Percentiles rank a stretch among this genome's conserved stretches.
Evolutionary conservation across 305 asterid genomes (phyloP).

Genomic region (Fraxinus nigra): DNA sequence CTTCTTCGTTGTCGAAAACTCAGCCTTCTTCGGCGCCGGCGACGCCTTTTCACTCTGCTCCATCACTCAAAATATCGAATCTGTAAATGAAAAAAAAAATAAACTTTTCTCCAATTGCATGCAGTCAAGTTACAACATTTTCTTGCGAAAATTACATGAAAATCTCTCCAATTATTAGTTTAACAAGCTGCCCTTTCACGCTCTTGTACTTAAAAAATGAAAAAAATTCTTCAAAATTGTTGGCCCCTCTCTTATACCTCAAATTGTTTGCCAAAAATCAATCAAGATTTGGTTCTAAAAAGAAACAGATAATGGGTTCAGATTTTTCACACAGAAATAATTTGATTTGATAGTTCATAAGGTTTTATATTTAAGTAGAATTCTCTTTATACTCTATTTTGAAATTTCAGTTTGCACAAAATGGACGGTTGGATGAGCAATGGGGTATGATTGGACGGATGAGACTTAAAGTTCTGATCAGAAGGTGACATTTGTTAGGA

Average conservation of each 20-base stretch:
- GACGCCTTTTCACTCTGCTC: constrained; percentile 42
- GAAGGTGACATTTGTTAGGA: not conserved
- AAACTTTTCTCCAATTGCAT: constrained; percentile 5
- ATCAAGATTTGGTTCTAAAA: constrained; percentile 8
- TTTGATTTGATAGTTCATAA: constrained; percentile 23
- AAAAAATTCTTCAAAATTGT: not conserved
- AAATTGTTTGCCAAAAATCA: constrained; percentile 10
- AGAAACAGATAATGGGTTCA: constrained; percentile 6
- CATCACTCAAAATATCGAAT: constrained; percentile 25
- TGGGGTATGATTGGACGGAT: constrained; percentile 37
- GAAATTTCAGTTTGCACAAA: constrained; percentile 26
- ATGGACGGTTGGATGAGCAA: constrained; percentile 26
- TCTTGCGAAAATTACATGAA: not conserved
- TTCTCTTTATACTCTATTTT: constrained; percentile 20
- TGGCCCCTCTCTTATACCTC: constrained; percentile 12
- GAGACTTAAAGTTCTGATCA: constrained; percentile 17
- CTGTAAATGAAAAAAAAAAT: not conserved
- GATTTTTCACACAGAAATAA: constrained; percentile 16
- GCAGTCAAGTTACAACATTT: constrained; percentile 18
- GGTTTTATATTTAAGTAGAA: constrained; percentile 16
- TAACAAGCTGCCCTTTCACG: constrained; percentile 3
- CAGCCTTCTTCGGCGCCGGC: constrained; percentile 1
- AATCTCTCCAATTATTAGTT: not conserved
- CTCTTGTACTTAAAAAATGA: constrained; percentile 20
- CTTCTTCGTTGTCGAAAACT: constrained; percentile 48